Base-by-base conservation (phyloP, 1,139 yeast species). In the Ashbya aceris region DNA sequence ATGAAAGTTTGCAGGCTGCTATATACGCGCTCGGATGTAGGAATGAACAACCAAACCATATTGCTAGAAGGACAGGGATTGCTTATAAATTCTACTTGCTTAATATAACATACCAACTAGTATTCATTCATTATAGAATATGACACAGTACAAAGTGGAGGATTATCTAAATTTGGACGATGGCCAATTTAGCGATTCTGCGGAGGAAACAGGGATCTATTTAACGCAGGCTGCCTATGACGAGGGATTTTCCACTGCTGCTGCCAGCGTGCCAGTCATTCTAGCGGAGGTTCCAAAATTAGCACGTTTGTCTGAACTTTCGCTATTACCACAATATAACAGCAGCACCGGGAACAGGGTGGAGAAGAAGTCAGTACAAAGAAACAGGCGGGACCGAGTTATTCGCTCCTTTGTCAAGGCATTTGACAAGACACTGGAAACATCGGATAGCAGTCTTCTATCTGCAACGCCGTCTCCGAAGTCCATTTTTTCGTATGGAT, bases 371-470 rank as follows among this genome's bases (percentile, higher is more conserved):
- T 34, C 37, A 3, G 37, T 23, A 4, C 37, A 34, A 14, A 34
- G 27, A 28, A 27, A 34, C 37, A 34, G 27, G 27, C 20, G 27
- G 8, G 37, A 34, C 5, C 20, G 29, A 29, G 37, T 34, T n/a
- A 27, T 34, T 23, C 20, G 27, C 29, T 20, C 37, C 13, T 34
- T n/a, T 8, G 37, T 34, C 13, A 34, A 34, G 37, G 37, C 37
- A 9, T 23, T 34, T 10, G 37, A 34, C 29, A 34, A 34, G 8
- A 34, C 37, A 10, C 37, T 34, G 37, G 37, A 34, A 29, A 34
- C 37, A 10, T 34, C 37, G 17, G 37, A 34, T 20, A 34, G 37
- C 29, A 34, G 37, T 34, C n/a, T 34, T n/a, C 37, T 34, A n/a
- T 34, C 37, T 10, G 20, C 37, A 10, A 34, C 37, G 8, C 37